Conservation (phyloP, 1,284 basidiomycete species). For the Schizopora paradoxa region DNA sequence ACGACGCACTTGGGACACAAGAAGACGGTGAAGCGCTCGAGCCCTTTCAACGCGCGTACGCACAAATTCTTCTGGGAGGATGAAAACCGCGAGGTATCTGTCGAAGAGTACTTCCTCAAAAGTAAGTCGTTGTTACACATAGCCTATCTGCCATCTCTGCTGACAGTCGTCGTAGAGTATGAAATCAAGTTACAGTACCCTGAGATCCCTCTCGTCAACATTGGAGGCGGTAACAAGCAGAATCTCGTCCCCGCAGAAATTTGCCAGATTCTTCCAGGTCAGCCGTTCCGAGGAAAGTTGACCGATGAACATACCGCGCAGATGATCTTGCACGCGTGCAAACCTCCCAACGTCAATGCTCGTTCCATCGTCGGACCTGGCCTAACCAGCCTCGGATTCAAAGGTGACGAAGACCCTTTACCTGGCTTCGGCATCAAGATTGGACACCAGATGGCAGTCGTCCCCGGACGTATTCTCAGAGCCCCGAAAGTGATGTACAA, state of each 20-base stretch:
- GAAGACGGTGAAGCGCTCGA: slow-evolving; percentile 54
- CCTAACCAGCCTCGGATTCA: slow-evolving; percentile 56
- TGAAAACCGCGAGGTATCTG: slow-evolving; percentile 42
- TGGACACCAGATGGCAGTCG: slow-evolving; percentile 61
- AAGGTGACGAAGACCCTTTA: slow-evolving; percentile 36
- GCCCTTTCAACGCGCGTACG: slow-evolving; percentile 41
- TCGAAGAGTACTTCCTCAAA: slow-evolving; percentile 56
- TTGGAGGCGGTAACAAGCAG: slow-evolving; percentile 47
- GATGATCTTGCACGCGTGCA: slow-evolving; percentile 67
- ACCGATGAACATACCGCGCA: slow-evolving; percentile 57
- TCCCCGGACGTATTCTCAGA: slow-evolving; percentile 63
- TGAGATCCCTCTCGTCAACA: slow-evolving; percentile 55
- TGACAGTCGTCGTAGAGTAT: slow-evolving; percentile 43
- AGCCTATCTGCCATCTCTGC: slow-evolving; percentile 1
- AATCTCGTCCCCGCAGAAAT: slow-evolving; percentile 61
- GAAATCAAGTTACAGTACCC: slow-evolving; percentile 43
- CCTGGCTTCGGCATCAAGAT: slow-evolving; percentile 57
- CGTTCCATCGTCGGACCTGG: slow-evolving; percentile 51
- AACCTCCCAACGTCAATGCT: slow-evolving; percentile 63
- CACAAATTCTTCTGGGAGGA: slow-evolving; percentile 53
- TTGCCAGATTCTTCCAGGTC: slow-evolving; percentile 64
- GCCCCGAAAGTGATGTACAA: slow-evolving; percentile 56
- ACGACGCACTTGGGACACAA: slow-evolving; percentile 53
- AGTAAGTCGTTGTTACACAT: slow-evolving; percentile 38
- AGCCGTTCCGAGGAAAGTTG: slow-evolving; percentile 66